phyloP scores from a whole-genome alignment of 164 flowering plant genomes.

The Taxillus chinensis region DNA sequence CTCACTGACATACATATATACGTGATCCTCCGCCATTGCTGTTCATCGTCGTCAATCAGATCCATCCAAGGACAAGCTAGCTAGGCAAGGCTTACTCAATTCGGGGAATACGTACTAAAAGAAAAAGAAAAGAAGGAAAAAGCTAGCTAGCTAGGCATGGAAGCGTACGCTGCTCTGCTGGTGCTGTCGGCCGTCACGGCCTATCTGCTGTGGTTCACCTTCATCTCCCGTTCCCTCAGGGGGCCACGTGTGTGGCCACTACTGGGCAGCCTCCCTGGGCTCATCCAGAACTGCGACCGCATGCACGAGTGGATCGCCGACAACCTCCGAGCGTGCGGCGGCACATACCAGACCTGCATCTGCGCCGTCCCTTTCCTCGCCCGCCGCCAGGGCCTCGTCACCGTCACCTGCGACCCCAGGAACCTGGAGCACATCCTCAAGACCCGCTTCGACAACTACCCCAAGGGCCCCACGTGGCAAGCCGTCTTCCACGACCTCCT shows the following conservation, averaged over 20 bases:
- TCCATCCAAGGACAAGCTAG: background rate
- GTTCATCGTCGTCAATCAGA: background rate
- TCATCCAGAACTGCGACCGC: constrained; percentile 53
- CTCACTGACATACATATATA: too few relatives aligned
- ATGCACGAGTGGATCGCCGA: constrained; percentile 72
- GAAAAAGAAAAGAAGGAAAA: too few relatives aligned
- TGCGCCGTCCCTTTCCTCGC: constrained; percentile 62
- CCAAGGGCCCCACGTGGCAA: constrained; percentile 72
- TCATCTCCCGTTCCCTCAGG: constrained; percentile 44
- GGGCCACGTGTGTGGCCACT: constrained; percentile 74
- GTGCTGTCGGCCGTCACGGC: constrained; percentile 35
- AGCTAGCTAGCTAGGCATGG: constrained; percentile 27
- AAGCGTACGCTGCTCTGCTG: constrained; percentile 29
- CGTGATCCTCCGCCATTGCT: background rate
- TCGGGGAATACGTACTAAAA: too few relatives aligned
- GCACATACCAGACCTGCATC: constrained; percentile 76
- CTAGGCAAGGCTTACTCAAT: too few relatives aligned
- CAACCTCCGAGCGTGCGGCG: constrained; percentile 58
- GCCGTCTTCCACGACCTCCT: constrained; percentile 61
- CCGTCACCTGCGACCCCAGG: constrained; percentile 67
- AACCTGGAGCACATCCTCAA: constrained; percentile 65
- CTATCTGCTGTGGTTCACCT: constrained; percentile 64
- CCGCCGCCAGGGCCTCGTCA: constrained; percentile 56
- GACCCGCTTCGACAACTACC: constrained; percentile 61
- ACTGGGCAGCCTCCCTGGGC: constrained; percentile 64